Conservation (phyloP, 1,284 basidiomycete species). For the Wallemia hederae region DNA sequence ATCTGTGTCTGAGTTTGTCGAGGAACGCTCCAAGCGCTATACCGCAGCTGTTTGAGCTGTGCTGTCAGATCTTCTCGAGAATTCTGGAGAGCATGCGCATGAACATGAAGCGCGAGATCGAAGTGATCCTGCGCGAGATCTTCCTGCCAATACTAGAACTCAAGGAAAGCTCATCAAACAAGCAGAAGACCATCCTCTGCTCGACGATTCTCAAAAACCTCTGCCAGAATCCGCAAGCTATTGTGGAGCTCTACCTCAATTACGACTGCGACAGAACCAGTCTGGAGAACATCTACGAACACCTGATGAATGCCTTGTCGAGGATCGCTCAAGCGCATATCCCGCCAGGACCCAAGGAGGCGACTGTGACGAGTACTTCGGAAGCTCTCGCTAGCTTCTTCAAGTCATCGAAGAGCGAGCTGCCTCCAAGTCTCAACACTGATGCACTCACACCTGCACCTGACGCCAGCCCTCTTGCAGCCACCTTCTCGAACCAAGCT, state of each 20-base stretch:
- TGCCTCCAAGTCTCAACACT: constrained; percentile 6
- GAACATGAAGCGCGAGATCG: constrained; percentile 98
- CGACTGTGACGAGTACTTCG: constrained; percentile 7
- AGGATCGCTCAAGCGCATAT: constrained; percentile 52
- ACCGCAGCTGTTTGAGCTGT: constrained; percentile 87
- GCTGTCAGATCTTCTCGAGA: constrained; percentile 96
- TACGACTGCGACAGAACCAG: constrained; percentile 87
- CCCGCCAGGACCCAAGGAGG: constrained; percentile 20
- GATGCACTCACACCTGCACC: constrained; percentile 5
- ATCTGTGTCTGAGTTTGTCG: constrained; percentile 72
- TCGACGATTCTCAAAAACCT: constrained; percentile 47
- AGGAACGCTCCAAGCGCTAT: constrained; percentile 88
- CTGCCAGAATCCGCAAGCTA: constrained; percentile 75
- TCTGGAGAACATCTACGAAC: constrained; percentile 82
- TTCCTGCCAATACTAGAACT: constrained; percentile 97
- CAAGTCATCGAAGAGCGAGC: constrained; percentile 1
- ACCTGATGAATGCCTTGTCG: constrained; percentile 68
- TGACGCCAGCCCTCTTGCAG: not conserved
- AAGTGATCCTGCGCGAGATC: constrained; percentile 90
- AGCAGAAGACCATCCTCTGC: constrained; percentile 73
- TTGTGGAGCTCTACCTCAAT: constrained; percentile 91
- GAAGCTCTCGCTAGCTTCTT: not conserved
- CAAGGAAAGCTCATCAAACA: constrained; percentile 62
- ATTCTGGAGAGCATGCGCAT: constrained; percentile 76
- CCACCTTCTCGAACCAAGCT: not conserved